These are phyloP conservation scores for Pisolithus sp. DNA, from an alignment of 768 basidiomycete species.

Conservation along the genomic window DNA sequence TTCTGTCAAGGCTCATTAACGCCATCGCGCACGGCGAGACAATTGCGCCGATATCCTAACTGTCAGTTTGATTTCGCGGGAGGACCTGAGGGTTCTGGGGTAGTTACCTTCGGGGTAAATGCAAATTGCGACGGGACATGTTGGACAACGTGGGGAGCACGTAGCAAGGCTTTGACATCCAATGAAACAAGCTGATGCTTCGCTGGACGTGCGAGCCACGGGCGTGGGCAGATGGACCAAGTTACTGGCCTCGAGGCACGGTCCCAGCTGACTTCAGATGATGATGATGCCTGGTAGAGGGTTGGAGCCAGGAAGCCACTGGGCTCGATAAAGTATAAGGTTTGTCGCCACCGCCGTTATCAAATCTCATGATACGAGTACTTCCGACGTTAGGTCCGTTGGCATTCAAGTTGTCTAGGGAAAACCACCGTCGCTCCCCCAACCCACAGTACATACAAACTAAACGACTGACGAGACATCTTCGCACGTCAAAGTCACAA, in stretches of 20 bases:
- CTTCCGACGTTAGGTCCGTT: too few species aligned
- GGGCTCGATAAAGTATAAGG: too few species aligned
- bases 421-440: too few species aligned
- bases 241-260: neutral
- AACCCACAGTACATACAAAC: neutral
- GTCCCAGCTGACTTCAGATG: neutral
- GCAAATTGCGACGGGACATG: neutral
- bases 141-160: neutral
- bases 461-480: neutral
- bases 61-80: neutral
- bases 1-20: neutral
- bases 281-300: conserved; percentile 1
- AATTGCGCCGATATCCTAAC: neutral
- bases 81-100: conserved; percentile 3
- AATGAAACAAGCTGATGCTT: neutral
- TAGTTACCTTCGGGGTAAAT: conserved; percentile 3
- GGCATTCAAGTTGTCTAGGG: too few species aligned
- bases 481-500: neutral
- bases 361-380: too few species aligned
- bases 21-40: neutral
- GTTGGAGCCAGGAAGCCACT: neutral
- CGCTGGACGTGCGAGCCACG: neutral
- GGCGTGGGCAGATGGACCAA: neutral
- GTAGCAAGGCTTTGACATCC: neutral
- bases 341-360: too few species aligned